Percentiles rank a stretch among this genome's conserved stretches.
These are phyloP conservation scores for Neocatenulostroma microsporum DNA, from an alignment of 2,329 filamentous ascomycete species.

Conservation along the genomic window DNA sequence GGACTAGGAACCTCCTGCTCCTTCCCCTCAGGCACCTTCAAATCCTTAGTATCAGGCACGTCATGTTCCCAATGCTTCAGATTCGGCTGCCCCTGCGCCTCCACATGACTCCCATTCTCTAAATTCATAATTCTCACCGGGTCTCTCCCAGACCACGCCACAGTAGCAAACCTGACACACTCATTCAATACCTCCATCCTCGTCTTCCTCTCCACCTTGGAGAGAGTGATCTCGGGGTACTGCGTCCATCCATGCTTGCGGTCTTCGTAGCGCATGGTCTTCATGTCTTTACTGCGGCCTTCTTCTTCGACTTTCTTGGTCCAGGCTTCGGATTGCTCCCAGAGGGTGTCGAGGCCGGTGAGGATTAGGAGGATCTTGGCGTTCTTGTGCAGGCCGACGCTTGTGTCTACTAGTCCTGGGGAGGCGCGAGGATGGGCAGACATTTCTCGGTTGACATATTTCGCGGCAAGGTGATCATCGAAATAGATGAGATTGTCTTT, in stretches of 20 bases:
- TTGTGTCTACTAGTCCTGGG: conserved; percentile 30
- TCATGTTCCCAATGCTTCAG: no score
- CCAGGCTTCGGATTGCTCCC: conserved; percentile 38
- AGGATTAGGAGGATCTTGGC: conserved; percentile 37
- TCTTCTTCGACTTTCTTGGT: conserved; percentile 32
- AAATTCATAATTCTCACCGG: conserved; percentile 11
- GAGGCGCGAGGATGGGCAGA: conserved; percentile 34
- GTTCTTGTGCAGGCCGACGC: conserved; percentile 26
- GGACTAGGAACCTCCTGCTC: no score
- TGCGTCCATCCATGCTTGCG: conserved; percentile 37
- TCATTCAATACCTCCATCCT: conserved; percentile 29
- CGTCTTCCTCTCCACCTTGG: conserved; percentile 32
- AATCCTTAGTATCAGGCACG: no score
- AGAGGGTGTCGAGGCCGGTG: conserved; percentile 34
- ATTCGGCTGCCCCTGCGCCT: conserved; percentile 10
- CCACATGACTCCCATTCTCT: conserved; percentile 9
- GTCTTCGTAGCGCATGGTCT: conserved; percentile 16
- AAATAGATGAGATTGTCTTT: conserved; percentile 23
- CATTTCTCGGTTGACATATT: conserved; percentile 34
- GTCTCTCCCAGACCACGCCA: conserved; percentile 26
- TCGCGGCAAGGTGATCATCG: conserved; percentile 33
- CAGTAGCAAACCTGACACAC: conserved; percentile 27
- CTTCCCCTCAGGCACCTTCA: no score
- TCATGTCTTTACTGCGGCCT: conserved; percentile 26
- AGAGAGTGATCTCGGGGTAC: conserved; percentile 33